Evolutionary conservation across 1,284 basidiomycete species (phyloP).

Genomic region (Porogramme epimiltina): DNA sequence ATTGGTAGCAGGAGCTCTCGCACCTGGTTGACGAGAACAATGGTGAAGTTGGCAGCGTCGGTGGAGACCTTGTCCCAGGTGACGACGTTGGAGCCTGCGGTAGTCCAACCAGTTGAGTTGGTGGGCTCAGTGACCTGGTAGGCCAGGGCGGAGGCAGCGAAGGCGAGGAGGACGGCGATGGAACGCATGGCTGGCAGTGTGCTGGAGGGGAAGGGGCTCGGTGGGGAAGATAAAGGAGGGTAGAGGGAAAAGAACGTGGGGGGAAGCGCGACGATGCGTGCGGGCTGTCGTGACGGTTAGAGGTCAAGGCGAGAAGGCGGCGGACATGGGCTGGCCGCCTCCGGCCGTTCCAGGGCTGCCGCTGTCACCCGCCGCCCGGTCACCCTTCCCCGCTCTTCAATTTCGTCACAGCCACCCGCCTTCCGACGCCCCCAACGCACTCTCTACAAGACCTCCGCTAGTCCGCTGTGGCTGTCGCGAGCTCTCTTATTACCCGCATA

Average conservation of each 20-base stretch:
- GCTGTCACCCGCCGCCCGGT: not conserved
- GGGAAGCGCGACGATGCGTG: constrained; percentile 12
- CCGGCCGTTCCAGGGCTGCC: constrained; percentile 8
- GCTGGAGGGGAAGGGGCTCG: constrained; percentile 3
- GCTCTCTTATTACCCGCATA: too few relatives aligned
- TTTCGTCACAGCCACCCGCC: too few relatives aligned
- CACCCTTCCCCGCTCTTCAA: too few relatives aligned
- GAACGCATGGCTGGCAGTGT: constrained; percentile 47
- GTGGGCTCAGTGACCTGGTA: constrained; percentile 61
- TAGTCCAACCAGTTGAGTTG: constrained; percentile 55
- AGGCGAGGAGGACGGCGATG: constrained; percentile 47
- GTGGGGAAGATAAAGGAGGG: constrained; percentile 11
- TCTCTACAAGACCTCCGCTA: too few relatives aligned
- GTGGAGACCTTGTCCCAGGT: constrained; percentile 66
- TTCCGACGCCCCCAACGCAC: too few relatives aligned
- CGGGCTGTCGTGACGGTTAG: constrained; percentile 7
- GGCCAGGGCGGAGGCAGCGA: constrained; percentile 59
- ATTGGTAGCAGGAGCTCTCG: too few relatives aligned
- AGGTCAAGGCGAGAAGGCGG: constrained; percentile 10
- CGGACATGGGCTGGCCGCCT: too few relatives aligned
- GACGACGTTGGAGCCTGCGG: constrained; percentile 57
- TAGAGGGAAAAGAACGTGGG: constrained; percentile 18
- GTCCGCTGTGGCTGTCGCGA: too few relatives aligned
- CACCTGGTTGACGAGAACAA: constrained; percentile 66
- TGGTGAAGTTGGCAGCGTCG: constrained; percentile 68